phyloP scores from a whole-genome alignment of 1,284 basidiomycete genomes.

The Ganoderma lingzhi region DNA sequence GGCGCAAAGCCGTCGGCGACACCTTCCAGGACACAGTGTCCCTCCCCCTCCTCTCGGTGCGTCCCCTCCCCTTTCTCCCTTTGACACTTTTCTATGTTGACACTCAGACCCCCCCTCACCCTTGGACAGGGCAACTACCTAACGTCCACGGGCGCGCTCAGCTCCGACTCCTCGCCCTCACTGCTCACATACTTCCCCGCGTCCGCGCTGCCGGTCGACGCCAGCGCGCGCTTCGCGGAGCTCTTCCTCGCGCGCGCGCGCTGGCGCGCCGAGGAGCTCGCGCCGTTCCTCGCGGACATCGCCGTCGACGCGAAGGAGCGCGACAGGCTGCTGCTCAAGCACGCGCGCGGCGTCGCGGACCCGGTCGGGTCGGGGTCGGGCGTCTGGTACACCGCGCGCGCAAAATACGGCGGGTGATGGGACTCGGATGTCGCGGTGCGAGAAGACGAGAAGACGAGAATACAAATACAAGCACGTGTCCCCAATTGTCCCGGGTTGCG shows the following conservation, averaged over 20 bases:
- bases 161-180: constrained; percentile 35
- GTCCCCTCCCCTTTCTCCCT: constrained; percentile 34
- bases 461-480: too few relatives aligned
- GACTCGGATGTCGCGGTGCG: too few relatives aligned
- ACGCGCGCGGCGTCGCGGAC: constrained; percentile 80
- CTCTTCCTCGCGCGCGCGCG: constrained; percentile 81
- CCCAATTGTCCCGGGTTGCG: too few relatives aligned
- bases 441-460: too few relatives aligned
- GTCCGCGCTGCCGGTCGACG: constrained; percentile 74
- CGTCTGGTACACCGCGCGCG: constrained; percentile 76
- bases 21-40: constrained; percentile 68
- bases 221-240: constrained; percentile 81
- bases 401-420: constrained; percentile 37
- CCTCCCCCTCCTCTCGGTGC: constrained; percentile 71
- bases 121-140: constrained; percentile 76
- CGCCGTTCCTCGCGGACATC: constrained; percentile 83
- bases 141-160: constrained; percentile 41
- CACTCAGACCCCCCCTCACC: neutral
- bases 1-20: constrained; percentile 80
- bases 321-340: constrained; percentile 88
- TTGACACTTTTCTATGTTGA: neutral
- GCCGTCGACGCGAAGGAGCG: constrained; percentile 84
- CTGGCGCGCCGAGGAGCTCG: constrained; percentile 85
- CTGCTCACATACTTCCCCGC: constrained; percentile 76
- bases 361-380: constrained; percentile 54